Percentiles rank a stretch among this genome's conserved stretches.
Evolutionary conservation across 345 rosid species (phyloP).

Genomic region (Murraya paniculata): DNA sequence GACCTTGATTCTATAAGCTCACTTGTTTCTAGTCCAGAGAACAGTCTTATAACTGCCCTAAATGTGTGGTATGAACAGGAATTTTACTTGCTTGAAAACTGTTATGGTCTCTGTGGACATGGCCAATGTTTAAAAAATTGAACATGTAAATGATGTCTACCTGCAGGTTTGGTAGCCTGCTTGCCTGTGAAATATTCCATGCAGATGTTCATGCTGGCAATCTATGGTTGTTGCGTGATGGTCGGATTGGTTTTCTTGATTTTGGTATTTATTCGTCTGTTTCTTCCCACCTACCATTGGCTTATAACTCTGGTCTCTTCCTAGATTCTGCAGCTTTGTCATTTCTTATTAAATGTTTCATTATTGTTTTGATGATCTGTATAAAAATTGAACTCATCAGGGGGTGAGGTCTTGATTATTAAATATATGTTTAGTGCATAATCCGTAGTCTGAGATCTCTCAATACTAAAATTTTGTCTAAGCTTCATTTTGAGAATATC

Average conservation of each 20-base stretch:
- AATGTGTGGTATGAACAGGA: slow-evolving; percentile 72
- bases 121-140: not conserved
- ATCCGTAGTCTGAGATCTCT: not conserved
- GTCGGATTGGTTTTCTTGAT: slow-evolving; percentile 97
- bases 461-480: not conserved
- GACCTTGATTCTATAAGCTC: slow-evolving; percentile 90
- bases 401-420: not conserved
- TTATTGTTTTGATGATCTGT: not conserved
- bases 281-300: not conserved
- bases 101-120: not conserved
- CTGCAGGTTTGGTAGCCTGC: slow-evolving; percentile 94
- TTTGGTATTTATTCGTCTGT: slow-evolving; percentile 50
- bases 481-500: not conserved
- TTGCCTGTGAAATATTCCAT: slow-evolving; percentile 92
- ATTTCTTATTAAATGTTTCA: not conserved
- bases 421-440: not conserved
- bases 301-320: not conserved
- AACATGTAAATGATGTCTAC: not conserved
- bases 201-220: slow-evolving; percentile 99
- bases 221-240: slow-evolving; percentile 90
- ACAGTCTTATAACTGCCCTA: slow-evolving; percentile 89
- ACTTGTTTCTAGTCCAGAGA: slow-evolving; percentile 83
- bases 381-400: not conserved
- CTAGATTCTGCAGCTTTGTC: not conserved
- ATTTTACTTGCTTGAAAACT: slow-evolving; percentile 11